Evolutionary conservation across 495 filamentous ascomycete genomes (phyloP), one percentile per base, ranked within the genome.

Genomic region (Apodospora peruviana): DNA sequence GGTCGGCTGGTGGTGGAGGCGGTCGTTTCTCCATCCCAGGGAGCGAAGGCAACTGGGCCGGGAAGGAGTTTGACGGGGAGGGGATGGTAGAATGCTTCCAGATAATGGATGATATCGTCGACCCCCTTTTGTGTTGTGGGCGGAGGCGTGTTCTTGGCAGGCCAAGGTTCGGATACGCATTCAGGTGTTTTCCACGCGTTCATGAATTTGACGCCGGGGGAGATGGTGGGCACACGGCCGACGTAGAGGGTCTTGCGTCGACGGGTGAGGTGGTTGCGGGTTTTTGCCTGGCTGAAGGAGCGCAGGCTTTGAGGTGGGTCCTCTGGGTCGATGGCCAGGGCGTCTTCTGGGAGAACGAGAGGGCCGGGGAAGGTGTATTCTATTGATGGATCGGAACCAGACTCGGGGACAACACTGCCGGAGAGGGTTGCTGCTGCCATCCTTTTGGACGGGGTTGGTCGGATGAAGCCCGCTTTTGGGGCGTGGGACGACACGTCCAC

Each of bases 61-160:
- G 67, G 48, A 18, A 73, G 56, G 12, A 72, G 57, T 43, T 76
- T 77, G 36, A 85, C 75, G 1, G 63, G 58, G 22, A 85, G 47
- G 0, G 77, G 76, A 47, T 81, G 71, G 62, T 85, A 87, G 55
- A 86, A 87, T 0, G 77, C 80, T 1, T 44, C 32, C 3, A 87
- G 53, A 52, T 87, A 87, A 1, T 69, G 57, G 8, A 67, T 23
- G 1, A 83, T 44, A 42, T 78, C 68, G 11, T 74, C 24, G n/a
- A n/a, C n/a, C n/a, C n/a, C n/a, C n/a, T n/a, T n/a, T n/a, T n/a
- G n/a, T 2, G 46, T 36, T 0, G 43, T 40, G 7, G 69, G 70
- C 3, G 47, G 5, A 4, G 32, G 36, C 3, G 35, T 48, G 17
- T 38, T 22, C 20, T 21, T 1, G 9, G 40, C 43, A 44, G 21